Conservation (phyloP, 768 basidiomycete genomes). For the Lactifluus piperatus region DNA sequence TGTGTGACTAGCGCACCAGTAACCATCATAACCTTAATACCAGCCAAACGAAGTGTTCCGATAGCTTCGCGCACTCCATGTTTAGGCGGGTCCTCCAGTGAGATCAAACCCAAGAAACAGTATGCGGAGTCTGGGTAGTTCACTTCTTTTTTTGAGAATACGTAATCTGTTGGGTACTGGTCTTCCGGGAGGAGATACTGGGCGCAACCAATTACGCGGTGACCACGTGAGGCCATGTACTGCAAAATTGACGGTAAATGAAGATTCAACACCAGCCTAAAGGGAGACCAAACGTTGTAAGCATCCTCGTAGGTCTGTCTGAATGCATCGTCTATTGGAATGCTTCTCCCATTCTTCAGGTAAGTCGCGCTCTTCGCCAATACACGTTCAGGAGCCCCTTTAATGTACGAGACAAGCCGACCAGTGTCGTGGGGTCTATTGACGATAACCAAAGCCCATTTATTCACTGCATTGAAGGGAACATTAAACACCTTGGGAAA, state of each 20-base stretch:
- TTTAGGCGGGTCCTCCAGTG: constrained; percentile 63
- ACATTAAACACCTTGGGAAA: constrained; percentile 62
- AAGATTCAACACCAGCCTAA: background rate
- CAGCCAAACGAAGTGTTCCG: constrained; percentile 58
- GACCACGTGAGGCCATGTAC: constrained; percentile 74
- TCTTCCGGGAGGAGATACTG: constrained; percentile 45
- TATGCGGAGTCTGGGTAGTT: constrained; percentile 48
- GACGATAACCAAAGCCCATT: constrained; percentile 65
- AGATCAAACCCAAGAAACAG: constrained; percentile 57
- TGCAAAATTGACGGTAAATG: constrained; percentile 21
- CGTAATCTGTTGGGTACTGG: constrained; percentile 36
- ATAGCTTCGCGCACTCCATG: constrained; percentile 67
- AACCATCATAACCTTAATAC: constrained; percentile 74
- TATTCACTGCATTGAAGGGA: constrained; percentile 66
- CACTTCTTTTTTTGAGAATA: constrained; percentile 46
- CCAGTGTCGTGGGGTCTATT: constrained; percentile 47
- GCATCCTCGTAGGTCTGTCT: constrained; percentile 46
- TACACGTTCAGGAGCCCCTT: constrained; percentile 64
- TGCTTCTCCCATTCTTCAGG: constrained; percentile 40
- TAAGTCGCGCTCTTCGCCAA: constrained; percentile 55
- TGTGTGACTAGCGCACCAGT: constrained; percentile 35
- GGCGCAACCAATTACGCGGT: constrained; percentile 67
- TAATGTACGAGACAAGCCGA: constrained; percentile 46
- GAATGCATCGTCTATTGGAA: constrained; percentile 51
- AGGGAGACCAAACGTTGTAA: constrained; percentile 39